Conservation (phyloP, 208 protist species). For the Crithidia brevicula region DNA sequence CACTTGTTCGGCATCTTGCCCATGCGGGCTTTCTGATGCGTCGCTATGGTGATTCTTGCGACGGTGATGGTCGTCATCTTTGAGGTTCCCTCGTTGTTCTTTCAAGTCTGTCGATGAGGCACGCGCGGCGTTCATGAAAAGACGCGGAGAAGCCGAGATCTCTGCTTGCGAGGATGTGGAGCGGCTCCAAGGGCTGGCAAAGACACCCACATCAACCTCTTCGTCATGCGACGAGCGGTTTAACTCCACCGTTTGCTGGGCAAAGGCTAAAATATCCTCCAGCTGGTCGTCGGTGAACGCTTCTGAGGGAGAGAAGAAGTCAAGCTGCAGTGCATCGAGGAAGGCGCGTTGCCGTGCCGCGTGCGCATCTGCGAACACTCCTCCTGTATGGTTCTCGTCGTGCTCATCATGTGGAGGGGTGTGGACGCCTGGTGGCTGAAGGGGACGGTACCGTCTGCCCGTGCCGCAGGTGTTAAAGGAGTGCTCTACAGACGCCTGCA, state of each 20-base stretch:
- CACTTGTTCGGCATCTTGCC: no score
- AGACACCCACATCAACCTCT: not conserved
- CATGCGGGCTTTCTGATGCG: no score
- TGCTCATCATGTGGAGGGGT: no score
- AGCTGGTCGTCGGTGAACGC: not conserved
- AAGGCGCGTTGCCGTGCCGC: not conserved
- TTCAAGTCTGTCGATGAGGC: no score
- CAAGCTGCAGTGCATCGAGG: constrained; percentile 1
- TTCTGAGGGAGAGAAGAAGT: constrained; percentile 18
- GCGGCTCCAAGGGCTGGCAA: not conserved
- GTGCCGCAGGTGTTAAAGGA: not conserved
- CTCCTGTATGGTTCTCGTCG: no score
- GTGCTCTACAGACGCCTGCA: not conserved
- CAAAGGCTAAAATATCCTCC: not conserved
- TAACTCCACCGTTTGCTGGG: constrained; percentile 9
- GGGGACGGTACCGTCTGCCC: constrained; percentile 1
- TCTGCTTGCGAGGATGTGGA: no score
- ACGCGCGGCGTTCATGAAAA: no score
- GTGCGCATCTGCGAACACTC: not conserved
- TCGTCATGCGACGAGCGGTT: not conserved
- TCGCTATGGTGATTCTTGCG: no score
- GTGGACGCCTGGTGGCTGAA: no score
- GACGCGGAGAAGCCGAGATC: no score
- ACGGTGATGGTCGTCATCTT: no score
- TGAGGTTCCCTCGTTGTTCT: no score